phyloP scores from a whole-genome alignment of 164 flowering plant species.

The Warburgia ugandensis region DNA sequence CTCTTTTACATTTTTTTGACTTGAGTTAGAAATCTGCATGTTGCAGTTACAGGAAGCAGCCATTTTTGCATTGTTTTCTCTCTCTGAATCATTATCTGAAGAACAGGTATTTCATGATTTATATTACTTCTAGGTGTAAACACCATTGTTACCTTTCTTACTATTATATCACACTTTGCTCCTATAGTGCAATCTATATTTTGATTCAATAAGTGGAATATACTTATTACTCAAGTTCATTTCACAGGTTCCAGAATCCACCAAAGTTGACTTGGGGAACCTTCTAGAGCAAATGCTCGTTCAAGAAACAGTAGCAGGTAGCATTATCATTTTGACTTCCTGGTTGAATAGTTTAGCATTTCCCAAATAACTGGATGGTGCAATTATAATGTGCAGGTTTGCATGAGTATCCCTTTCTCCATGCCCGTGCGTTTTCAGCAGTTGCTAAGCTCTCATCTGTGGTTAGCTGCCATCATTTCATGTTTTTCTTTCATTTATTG shows the following conservation, averaged over 20 bases:
- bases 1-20: neutral
- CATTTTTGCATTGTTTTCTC: slow-evolving; percentile 64
- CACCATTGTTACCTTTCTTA: too few relatives aligned
- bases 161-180: too few relatives aligned
- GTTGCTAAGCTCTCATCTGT: slow-evolving; percentile 70
- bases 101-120: slow-evolving; percentile 42
- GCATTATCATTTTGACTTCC: slow-evolving; percentile 1
- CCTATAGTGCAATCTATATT: too few relatives aligned
- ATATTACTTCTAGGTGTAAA: neutral
- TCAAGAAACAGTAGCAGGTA: slow-evolving; percentile 62
- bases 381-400: slow-evolving; percentile 43
- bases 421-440: slow-evolving; percentile 69
- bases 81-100: slow-evolving; percentile 74
- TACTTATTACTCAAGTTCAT: too few relatives aligned
- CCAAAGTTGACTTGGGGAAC: slow-evolving; percentile 22
- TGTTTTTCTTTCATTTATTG: neutral
- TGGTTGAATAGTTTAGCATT: too few relatives aligned
- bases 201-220: too few relatives aligned
- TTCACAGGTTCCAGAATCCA: slow-evolving; percentile 43
- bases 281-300: slow-evolving; percentile 51
- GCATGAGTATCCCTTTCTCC: slow-evolving; percentile 77
- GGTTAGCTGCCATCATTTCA: slow-evolving; percentile 29
- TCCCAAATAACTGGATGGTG: slow-evolving; percentile 7
- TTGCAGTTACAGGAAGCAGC: slow-evolving; percentile 80
- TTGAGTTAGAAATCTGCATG: neutral